Conservation (phyloP, 2,329 filamentous ascomycete genomes). For the Nothomitra cinnamomea region DNA sequence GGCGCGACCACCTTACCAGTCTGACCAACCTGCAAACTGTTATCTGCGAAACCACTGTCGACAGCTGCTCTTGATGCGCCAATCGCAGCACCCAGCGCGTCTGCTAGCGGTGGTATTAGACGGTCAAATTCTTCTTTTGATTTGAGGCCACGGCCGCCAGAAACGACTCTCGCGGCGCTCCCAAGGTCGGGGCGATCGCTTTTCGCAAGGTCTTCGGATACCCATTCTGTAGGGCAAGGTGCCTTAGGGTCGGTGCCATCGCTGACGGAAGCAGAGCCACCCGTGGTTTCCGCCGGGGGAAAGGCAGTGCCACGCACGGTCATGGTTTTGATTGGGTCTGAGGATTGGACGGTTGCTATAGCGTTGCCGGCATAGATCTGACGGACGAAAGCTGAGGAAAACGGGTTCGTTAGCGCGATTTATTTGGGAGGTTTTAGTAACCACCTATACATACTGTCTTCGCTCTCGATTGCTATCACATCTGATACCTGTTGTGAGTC, state of each 20-base stretch:
- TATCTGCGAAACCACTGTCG: constrained; percentile 94
- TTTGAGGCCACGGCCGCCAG: constrained; percentile 85
- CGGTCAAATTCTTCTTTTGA: constrained; percentile 96
- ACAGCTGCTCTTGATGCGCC: constrained; percentile 90
- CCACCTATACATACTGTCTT: constrained; percentile 46
- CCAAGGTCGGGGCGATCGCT: constrained; percentile 86
- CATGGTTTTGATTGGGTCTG: constrained; percentile 70
- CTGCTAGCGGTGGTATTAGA: constrained; percentile 80
- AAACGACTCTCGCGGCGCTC: constrained; percentile 79
- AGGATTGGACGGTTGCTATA: constrained; percentile 86
- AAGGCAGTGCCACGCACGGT: constrained; percentile 92
- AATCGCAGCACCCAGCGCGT: constrained; percentile 85
- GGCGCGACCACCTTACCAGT: constrained; percentile 98
- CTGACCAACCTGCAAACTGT: constrained; percentile 94
- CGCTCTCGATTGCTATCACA: constrained; percentile 68
- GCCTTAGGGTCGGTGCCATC: constrained; percentile 72
- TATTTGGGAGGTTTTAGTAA: too few species aligned
- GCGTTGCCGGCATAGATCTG: constrained; percentile 97
- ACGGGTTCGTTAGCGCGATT: background rate
- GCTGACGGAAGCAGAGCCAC: constrained; percentile 59
- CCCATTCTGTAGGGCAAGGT: constrained; percentile 62
- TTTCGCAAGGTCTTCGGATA: constrained; percentile 83
- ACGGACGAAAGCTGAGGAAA: constrained; percentile 55
- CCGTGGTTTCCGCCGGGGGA: constrained; percentile 51
- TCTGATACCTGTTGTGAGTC: constrained; percentile 91